Base-by-base conservation (phyloP, 352 stramenopile genomes). In the Phytophthora megakarya region DNA sequence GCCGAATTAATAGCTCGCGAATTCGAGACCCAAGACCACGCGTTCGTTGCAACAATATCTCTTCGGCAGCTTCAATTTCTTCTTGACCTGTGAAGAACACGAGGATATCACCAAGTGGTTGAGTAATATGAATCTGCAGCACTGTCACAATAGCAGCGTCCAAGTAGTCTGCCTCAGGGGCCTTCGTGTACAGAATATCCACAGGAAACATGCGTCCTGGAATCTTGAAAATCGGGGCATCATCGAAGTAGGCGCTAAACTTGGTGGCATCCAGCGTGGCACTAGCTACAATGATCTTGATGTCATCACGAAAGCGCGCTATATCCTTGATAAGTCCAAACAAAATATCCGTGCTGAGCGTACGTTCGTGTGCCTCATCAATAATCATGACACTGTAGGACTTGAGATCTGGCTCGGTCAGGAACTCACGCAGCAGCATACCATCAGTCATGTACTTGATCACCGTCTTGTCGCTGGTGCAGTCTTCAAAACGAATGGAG, bases 381-480 rank as follows among this genome's bases (percentile, higher is more conserved):
- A 99, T 98, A 54, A 99, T 98, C 78, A 99, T 98, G 38, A 98
- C 96, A 26, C 82, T 98, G 80, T 99, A 99, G 32, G 88, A 93
- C 53, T 89, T 93, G n/a, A 99, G 72, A 65, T 97, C 96, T 0
- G 97, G 97, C 73, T 99, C 97, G 5, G 95, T 99, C 43, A 99
- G 75, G 66, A 99, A 99, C 76, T 99, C 97, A 38, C 97, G 90
- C 35, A 99, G 80, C 21, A 99, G 75, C 97, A 99, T 99, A 71
- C 98, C 98, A 73, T 99, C 98, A 1, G 98, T 99, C 95, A 99
- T 99, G 82, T 99, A 99, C 75, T 98, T 98, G 53, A 99, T 93
- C 23, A 96, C 73, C 1, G 98, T 99, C 48, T 97, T 93, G 55
- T 98, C 93, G 55, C 86, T 98, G 21, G 97, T 99, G 65, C 96